Conservation (phyloP, 2,329 filamentous ascomycete species). For the Penicillium griseofulvum region DNA sequence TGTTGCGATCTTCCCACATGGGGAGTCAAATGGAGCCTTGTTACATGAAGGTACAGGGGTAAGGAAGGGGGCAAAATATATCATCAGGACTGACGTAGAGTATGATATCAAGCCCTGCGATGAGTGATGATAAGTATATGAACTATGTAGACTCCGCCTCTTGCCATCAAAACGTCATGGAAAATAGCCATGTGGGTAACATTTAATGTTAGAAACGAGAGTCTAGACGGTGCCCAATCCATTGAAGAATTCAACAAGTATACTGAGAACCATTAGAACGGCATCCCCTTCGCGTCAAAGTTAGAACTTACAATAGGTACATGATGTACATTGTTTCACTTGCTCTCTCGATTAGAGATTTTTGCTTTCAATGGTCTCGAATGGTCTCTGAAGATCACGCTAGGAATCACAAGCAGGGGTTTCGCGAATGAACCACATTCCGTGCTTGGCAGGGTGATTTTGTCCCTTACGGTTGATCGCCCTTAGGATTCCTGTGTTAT, state of each 20-base stretch:
- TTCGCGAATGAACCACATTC: not conserved
- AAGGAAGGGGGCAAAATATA: conserved; percentile 64
- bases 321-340: not conserved
- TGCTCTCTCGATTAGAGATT: not conserved
- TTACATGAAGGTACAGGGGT: conserved; percentile 71
- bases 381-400: not conserved
- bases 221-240: not conserved
- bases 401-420: not conserved
- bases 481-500: not conserved
- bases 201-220: not conserved
- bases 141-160: not conserved
- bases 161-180: not conserved
- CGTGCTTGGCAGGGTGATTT: not conserved
- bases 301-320: not conserved
- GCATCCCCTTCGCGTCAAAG: too few relatives aligned
- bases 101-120: conserved; percentile 55
- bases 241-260: not conserved
- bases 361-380: not conserved
- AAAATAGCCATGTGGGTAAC: not conserved
- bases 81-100: conserved; percentile 69
- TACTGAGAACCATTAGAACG: too few relatives aligned
- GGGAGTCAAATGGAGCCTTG: conserved; percentile 63
- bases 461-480: not conserved
- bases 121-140: conserved; percentile 2
- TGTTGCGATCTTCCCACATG: conserved; percentile 68